phyloP scores from a whole-genome alignment of 768 basidiomycete species.

The Psilocybe subaeruginosa region DNA sequence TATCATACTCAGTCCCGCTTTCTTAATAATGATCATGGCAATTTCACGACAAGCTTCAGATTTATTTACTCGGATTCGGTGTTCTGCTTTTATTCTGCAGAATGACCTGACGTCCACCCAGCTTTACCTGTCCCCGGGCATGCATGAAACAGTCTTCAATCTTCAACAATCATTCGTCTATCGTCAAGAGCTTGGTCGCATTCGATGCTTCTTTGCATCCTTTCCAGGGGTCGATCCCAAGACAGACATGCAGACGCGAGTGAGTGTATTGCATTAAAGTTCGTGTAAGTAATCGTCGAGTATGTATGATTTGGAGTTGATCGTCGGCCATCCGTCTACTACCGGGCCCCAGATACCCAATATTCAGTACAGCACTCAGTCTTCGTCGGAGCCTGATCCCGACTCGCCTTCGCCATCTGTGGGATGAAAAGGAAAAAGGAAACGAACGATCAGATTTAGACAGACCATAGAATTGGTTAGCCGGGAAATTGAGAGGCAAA shows the following conservation, averaged over 20 bases:
- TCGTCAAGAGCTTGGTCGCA: too few species aligned
- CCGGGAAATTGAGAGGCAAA: not conserved
- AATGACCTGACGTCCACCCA: too few species aligned
- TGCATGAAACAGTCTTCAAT: too few species aligned
- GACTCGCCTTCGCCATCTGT: slow-evolving; percentile 31
- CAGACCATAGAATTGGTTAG: not conserved
- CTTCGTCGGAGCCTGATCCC: slow-evolving; percentile 28
- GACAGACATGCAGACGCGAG: too few species aligned
- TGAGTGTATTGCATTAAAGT: not conserved
- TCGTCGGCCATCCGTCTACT: not conserved
- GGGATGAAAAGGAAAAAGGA: not conserved
- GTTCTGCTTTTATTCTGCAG: too few species aligned
- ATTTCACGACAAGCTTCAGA: too few species aligned
- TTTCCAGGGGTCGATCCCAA: too few species aligned
- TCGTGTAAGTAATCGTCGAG: slow-evolving; percentile 3
- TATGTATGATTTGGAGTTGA: not conserved
- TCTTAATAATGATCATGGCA: not conserved
- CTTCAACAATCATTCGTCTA: too few species aligned
- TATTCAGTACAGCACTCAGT: not conserved
- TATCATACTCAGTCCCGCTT: not conserved
- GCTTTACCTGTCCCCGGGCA: too few species aligned
- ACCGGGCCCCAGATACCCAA: not conserved
- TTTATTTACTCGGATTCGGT: too few species aligned
- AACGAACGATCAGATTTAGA: slow-evolving; percentile 2
- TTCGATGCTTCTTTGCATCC: too few species aligned